Evolutionary conservation across 2,329 filamentous ascomycete species (phyloP).

Genomic region (Colletotrichum lentis): DNA sequence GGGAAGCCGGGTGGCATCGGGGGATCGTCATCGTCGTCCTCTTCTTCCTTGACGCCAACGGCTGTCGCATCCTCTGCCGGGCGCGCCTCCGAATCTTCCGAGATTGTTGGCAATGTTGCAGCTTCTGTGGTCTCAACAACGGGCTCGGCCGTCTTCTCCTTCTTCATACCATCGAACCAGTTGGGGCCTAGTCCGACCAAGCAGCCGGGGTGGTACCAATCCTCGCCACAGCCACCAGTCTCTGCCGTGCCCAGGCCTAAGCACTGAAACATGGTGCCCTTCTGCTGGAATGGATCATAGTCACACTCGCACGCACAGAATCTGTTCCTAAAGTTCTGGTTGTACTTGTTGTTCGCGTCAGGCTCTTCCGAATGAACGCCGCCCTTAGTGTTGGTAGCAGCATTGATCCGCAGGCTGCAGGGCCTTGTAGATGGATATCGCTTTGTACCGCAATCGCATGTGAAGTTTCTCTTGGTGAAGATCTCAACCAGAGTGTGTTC

Average conservation of each 20-base stretch:
- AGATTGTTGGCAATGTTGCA: conserved; percentile 56
- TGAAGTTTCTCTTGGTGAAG: conserved; percentile 94
- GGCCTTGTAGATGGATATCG: conserved; percentile 74
- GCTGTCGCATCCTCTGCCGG: conserved; percentile 39
- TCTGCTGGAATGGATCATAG: conserved; percentile 88
- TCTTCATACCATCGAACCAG: conserved; percentile 68
- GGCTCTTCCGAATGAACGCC: conserved; percentile 79
- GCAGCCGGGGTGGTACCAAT: conserved; percentile 97
- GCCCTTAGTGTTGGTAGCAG: conserved; percentile 77
- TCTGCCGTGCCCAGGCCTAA: conserved; percentile 82
- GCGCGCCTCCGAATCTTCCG: conserved; percentile 55
- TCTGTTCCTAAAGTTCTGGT: conserved; percentile 91
- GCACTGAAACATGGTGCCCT: conserved; percentile 98
- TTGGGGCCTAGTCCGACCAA: conserved; percentile 80
- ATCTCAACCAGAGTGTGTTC: conserved; percentile 95
- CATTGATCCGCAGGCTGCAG: conserved; percentile 78
- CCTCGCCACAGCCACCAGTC: conserved; percentile 90
- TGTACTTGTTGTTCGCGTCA: conserved; percentile 81
- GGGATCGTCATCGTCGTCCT: conserved; percentile 63
- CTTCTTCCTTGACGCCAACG: conserved; percentile 37
- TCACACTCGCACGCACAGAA: conserved; percentile 91
- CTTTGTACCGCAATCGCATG: conserved; percentile 93
- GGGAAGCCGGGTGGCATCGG: conserved; percentile 88
- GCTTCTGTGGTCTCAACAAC: conserved; percentile 32
- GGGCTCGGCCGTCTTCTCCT: conserved; percentile 46